A percentile compares a stretch with the other conserved stretches of the same genome.
These are phyloP conservation scores for Chaetomiaceae sp. DNA, from an alignment of 2,329 filamentous ascomycete species.

Conservation along the genomic window DNA sequence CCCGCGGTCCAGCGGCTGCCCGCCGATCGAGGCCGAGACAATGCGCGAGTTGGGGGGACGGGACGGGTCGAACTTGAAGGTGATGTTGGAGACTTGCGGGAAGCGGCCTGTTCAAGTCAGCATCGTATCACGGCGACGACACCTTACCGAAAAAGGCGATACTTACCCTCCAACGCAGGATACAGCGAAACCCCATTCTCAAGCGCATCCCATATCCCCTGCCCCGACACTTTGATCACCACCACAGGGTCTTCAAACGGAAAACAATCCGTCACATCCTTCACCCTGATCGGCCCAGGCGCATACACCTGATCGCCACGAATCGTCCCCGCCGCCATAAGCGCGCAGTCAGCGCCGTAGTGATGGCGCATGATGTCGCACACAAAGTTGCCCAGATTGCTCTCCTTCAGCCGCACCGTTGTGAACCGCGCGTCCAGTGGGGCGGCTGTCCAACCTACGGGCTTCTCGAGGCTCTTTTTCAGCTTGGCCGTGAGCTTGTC, in stretches of 20 bases:
- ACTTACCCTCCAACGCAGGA: conserved; percentile 69
- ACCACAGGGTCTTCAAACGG: conserved; percentile 90
- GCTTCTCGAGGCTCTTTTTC: conserved; percentile 72
- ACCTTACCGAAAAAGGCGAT: not conserved
- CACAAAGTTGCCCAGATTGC: conserved; percentile 85
- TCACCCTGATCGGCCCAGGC: conserved; percentile 69
- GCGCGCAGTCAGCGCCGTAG: conserved; percentile 72
- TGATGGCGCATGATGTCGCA: conserved; percentile 87
- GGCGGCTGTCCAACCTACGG: conserved; percentile 75
- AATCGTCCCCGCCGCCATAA: conserved; percentile 84
- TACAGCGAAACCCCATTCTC: conserved; percentile 80
- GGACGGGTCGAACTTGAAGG: conserved; percentile 65
- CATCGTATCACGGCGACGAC: not conserved
- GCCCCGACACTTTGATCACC: conserved; percentile 66
- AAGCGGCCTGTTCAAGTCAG: conserved; percentile 51
- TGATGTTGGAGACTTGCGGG: conserved; percentile 81
- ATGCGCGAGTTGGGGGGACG: conserved; percentile 60
- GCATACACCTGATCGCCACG: conserved; percentile 86
- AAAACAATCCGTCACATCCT: conserved; percentile 84
- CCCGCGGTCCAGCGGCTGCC: conserved; percentile 56
- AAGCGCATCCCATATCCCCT: conserved; percentile 70
- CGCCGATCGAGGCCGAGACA: conserved; percentile 56
- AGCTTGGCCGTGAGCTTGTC: conserved; percentile 67
- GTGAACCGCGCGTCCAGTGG: conserved; percentile 84
- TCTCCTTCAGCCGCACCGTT: conserved; percentile 71